A percentile compares a stretch with the other conserved stretches of the same genome.
Conservation (phyloP, 495 filamentous ascomycete species). For the Tirmania nivea region DNA sequence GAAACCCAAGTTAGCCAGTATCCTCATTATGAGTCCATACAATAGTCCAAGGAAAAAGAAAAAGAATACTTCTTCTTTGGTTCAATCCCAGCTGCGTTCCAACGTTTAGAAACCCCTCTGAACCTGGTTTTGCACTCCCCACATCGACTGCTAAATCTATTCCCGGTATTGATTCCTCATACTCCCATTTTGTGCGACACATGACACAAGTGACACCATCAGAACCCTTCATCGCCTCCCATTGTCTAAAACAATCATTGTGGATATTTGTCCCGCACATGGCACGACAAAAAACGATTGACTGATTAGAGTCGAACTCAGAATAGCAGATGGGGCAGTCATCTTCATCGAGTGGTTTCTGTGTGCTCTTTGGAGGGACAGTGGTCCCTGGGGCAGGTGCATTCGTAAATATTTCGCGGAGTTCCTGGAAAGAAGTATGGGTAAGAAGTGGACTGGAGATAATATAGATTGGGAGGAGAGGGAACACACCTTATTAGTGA, state of each 20-base stretch:
- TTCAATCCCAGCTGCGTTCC: slow-evolving; percentile 31
- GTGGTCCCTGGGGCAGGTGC: slow-evolving; percentile 22
- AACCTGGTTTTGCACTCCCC: slow-evolving; percentile 16
- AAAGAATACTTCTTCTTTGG: no score
- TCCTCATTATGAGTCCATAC: no score
- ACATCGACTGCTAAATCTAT: slow-evolving; percentile 19
- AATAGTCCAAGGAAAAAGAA: no score
- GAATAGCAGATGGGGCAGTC: slow-evolving; percentile 50
- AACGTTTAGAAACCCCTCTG: slow-evolving; percentile 39
- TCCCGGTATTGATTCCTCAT: slow-evolving; percentile 22
- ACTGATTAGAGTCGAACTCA: slow-evolving; percentile 35
- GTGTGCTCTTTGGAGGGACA: slow-evolving; percentile 18
- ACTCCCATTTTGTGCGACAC: slow-evolving; percentile 36
- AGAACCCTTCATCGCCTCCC: slow-evolving; percentile 29
- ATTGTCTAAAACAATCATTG: slow-evolving; percentile 37
- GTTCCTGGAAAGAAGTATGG: slow-evolving; percentile 24
- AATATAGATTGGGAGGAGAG: neutral
- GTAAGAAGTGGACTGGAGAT: neutral
- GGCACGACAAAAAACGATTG: slow-evolving; percentile 38
- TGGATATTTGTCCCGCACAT: slow-evolving; percentile 50
- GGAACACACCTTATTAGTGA: slow-evolving; percentile 9
- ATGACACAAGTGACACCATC: slow-evolving; percentile 33
- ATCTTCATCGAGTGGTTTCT: slow-evolving; percentile 28
- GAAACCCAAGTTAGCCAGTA: no score
- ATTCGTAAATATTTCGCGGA: slow-evolving; percentile 28